Evolutionary conservation across 169 alveolate genomes (phyloP).

Genomic region (Perkinsus marinus): DNA sequence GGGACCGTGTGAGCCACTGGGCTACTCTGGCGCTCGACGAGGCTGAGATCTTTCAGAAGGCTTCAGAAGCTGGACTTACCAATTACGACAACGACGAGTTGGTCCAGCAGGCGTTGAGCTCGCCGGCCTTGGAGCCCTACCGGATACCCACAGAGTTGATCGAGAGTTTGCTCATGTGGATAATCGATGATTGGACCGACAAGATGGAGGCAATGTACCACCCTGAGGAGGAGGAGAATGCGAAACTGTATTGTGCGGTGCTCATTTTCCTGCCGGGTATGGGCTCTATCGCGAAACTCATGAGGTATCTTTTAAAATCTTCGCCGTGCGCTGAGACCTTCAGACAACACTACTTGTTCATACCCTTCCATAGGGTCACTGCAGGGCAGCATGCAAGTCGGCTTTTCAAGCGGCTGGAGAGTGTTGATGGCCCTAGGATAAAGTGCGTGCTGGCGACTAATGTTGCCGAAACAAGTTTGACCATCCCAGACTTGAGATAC

Average conservation of each 20-base stretch:
- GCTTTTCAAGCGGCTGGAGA: neutral
- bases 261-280: neutral
- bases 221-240: neutral
- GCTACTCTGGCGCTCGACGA: neutral
- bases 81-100: neutral
- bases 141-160: neutral
- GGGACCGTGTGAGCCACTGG: neutral
- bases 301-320: neutral
- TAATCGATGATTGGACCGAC: neutral
- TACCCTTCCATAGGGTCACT: neutral
- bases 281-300: neutral
- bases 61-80: neutral
- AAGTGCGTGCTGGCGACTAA: conserved; percentile 52
- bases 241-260: neutral
- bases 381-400: neutral
- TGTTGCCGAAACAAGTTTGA: conserved; percentile 78
- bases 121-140: neutral
- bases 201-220: neutral
- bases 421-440: neutral
- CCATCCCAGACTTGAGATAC: conserved; percentile 62
- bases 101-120: neutral
- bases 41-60: neutral
- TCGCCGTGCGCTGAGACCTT: neutral
- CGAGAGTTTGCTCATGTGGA: neutral
- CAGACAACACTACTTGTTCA: neutral